A percentile compares a stretch with the other conserved stretches of the same genome.
Conservation (phyloP, 345 rosid species). For the Dimocarpus longan region DNA sequence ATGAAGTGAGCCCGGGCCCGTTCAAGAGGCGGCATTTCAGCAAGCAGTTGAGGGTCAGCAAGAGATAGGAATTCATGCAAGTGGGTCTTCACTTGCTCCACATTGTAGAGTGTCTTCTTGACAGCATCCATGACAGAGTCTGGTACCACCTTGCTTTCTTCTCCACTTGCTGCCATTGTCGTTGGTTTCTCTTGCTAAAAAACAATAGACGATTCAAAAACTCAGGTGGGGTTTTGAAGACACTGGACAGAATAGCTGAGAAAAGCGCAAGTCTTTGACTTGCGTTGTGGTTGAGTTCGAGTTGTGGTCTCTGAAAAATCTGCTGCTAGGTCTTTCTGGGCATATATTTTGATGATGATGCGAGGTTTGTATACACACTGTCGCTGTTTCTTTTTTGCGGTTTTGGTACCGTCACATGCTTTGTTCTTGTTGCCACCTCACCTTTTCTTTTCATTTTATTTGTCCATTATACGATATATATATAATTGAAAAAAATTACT, state of each 20-base stretch:
- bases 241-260: background rate
- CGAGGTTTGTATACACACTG: no score
- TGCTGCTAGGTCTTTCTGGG: background rate
- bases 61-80: conserved; percentile 59
- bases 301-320: no score
- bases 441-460: no score
- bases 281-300: no score
- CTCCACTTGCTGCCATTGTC: conserved; percentile 43
- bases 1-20: conserved; percentile 66
- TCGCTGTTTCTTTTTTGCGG: no score
- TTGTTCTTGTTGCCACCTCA: no score
- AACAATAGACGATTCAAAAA: no score
- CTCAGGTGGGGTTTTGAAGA: no score
- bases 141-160: conserved; percentile 51
- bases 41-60: conserved; percentile 62
- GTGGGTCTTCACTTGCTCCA: conserved; percentile 52
- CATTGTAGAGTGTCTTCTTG: conserved; percentile 44
- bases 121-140: conserved; percentile 69
- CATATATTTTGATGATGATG: no score
- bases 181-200: background rate
- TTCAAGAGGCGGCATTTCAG: conserved; percentile 64
- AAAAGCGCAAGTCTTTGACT: background rate
- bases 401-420: no score
- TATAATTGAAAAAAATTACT: no score
- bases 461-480: no score